Base-by-base conservation (phyloP, 805 yeast genomes). In the Hanseniaspora mollemarum region DNA sequence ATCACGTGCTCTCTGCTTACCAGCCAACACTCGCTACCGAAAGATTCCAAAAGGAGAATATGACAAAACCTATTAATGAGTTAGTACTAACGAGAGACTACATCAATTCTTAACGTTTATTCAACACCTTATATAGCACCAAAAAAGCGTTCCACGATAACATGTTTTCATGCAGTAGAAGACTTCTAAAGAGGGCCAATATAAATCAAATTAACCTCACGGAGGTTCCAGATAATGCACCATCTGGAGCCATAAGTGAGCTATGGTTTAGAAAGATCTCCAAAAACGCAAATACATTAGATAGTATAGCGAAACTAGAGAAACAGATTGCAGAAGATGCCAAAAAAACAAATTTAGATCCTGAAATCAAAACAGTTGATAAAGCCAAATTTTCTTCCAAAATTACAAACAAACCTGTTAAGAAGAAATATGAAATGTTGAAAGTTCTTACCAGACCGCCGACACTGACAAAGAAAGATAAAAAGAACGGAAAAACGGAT, bases 371-470 rank as follows among this genome's bases (percentile, higher is more conserved):
- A 22, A 16, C 43, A 21, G 24, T 37, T 28, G 22, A 22, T 21
- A 13, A 37, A n/a, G n/a, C 13, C 5, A 26, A 39, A 4, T 13
- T 46, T 16, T 24, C 43, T 10, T 21, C 8, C 9, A 39, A 39
- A 25, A 8, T 39, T 6, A 9, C 9, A 2, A 15, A 26, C 3
- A 48, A 40, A 7, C 21, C 41, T 13, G 21, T 48, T 3, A 48
- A 25, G 24, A 48, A 48, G 18, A 48, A 48, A 26, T 40, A 40
- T 40, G 51, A 48, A 18, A 32, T 48, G 19, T 48, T 48, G 28
- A 48, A 32, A 26, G 45, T 48, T 18, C 5, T 48, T 24, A 37
- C 43, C 8, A 48, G 36, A 33, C 51, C 51, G 8, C 28, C 13
- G 4, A 18, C 45, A 4, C 22, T 48, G 6, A 39, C 45, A 4